phyloP scores from a whole-genome alignment of 495 filamentous ascomycete species.

The Apiosordaria backusii region DNA sequence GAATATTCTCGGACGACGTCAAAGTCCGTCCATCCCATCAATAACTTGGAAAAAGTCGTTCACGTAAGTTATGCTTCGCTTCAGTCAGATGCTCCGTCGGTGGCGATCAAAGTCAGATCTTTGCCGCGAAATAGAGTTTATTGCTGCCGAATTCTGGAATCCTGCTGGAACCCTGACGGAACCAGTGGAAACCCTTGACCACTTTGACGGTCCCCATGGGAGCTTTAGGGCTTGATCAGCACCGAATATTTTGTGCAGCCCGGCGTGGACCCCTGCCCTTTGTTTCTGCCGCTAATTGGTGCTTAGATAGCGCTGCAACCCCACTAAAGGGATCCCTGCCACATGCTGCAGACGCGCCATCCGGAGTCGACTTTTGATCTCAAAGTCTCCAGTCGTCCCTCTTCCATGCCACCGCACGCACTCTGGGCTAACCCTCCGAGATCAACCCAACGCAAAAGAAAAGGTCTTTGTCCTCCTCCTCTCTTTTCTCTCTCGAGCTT shows the following conservation, averaged over 20 bases:
- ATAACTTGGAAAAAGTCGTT: background rate
- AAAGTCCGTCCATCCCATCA: background rate
- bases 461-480: constrained; percentile 1
- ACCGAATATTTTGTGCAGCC: constrained; percentile 6
- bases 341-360: constrained; percentile 11
- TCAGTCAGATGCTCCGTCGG: background rate
- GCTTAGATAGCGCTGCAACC: constrained; percentile 7
- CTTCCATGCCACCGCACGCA: constrained; percentile 27
- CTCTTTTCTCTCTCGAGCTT: constrained; percentile 10
- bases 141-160: background rate
- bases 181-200: background rate
- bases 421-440: constrained; percentile 15
- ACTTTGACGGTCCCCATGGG: background rate
- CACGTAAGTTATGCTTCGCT: constrained; percentile 1
- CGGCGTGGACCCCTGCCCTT: constrained; percentile 6
- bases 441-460: constrained; percentile 23
- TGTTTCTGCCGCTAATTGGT: constrained; percentile 19
- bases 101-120: constrained; percentile 6
- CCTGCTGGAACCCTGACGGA: too few relatives aligned
- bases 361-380: constrained; percentile 5
- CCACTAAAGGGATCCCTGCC: constrained; percentile 15
- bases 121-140: constrained; percentile 1
- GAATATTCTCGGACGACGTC: background rate
- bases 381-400: constrained; percentile 11
- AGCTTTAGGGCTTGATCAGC: background rate